Evolutionary conservation across 495 filamentous ascomycete species (phyloP).

Genomic region (Aspergillus heteromorphus): DNA sequence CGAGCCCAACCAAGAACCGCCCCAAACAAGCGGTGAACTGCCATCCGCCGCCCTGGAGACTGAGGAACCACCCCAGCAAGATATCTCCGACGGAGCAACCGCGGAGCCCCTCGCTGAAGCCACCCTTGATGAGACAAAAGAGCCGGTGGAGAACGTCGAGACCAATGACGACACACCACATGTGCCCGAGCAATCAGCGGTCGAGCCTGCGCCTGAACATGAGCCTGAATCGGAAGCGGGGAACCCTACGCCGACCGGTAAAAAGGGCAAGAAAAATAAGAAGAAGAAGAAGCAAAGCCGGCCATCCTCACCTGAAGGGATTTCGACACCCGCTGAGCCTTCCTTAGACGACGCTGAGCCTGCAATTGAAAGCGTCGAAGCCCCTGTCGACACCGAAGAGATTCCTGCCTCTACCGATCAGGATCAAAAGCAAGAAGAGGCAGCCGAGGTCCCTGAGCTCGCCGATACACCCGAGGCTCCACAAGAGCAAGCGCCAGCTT

Average conservation of each 20-base stretch:
- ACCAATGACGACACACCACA: constrained; percentile 21
- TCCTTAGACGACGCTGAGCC: background rate
- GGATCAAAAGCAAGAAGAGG: constrained; percentile 8
- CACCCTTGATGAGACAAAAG: constrained; percentile 11
- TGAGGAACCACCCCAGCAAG: background rate
- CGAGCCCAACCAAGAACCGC: constrained; percentile 12
- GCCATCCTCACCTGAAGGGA: constrained; percentile 1
- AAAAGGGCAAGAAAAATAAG: constrained; percentile 30
- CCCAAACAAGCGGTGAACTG: constrained; percentile 21
- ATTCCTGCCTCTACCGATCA: background rate
- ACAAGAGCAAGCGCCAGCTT: background rate
- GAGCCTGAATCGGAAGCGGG: constrained; percentile 8
- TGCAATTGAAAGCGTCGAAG: constrained; percentile 2
- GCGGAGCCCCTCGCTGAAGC: constrained; percentile 13
- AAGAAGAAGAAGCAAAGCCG: constrained; percentile 23
- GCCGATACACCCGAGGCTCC: background rate
- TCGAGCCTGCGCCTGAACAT: constrained; percentile 8
- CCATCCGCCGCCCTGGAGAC: constrained; percentile 1
- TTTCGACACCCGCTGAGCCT: background rate
- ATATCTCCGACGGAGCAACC: constrained; percentile 11
- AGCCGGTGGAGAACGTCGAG: constrained; percentile 16
- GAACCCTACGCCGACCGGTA: constrained; percentile 17
- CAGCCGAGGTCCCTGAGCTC: background rate
- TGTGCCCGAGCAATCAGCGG: constrained; percentile 12
- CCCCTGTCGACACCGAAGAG: constrained; percentile 7